Percentiles rank a stretch among this genome's conserved stretches.
These are phyloP conservation scores for Macrotyloma uniflorum DNA, from an alignment of 306 rosid species.

Conservation along the genomic window DNA sequence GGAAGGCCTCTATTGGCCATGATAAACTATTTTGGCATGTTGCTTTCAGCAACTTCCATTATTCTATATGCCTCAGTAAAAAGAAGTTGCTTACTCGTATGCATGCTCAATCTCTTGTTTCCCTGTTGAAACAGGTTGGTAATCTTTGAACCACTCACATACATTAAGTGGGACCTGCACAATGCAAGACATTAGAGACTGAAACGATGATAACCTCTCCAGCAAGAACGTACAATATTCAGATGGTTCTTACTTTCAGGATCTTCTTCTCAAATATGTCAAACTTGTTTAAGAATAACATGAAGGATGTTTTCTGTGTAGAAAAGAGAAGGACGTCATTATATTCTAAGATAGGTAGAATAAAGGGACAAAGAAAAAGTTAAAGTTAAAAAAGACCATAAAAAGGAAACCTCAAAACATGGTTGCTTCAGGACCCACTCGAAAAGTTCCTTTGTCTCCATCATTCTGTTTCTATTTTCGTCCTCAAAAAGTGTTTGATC, in stretches of 20 bases:
- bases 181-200: conserved; percentile 41
- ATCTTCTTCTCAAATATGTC: conserved; percentile 97
- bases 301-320: conserved; percentile 94
- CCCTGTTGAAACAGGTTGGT: conserved; percentile 90
- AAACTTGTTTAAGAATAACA: conserved; percentile 95
- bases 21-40: conserved; percentile 15
- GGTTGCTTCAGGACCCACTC: conserved; percentile 96
- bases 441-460: conserved; percentile 94
- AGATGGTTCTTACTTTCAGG: conserved; percentile 64
- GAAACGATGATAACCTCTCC: conserved; percentile 37
- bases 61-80: conserved; percentile 10
- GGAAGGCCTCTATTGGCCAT: conserved; percentile 33
- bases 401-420: conserved; percentile 83
- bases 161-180: conserved; percentile 86
- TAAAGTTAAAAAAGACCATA: conserved; percentile 30
- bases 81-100: conserved; percentile 73
- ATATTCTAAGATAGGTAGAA: conserved; percentile 12
- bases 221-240: conserved; percentile 20
- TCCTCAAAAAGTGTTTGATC: conserved; percentile 99
- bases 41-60: not conserved
- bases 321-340: conserved; percentile 31
- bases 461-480: conserved; percentile 92
- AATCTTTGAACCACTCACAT: conserved; percentile 95
- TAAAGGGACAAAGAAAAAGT: conserved; percentile 2
- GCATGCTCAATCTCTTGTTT: conserved; percentile 95